phyloP scores from a whole-genome alignment of 106 monocot species.

The Dactylorhiza incarnata region DNA sequence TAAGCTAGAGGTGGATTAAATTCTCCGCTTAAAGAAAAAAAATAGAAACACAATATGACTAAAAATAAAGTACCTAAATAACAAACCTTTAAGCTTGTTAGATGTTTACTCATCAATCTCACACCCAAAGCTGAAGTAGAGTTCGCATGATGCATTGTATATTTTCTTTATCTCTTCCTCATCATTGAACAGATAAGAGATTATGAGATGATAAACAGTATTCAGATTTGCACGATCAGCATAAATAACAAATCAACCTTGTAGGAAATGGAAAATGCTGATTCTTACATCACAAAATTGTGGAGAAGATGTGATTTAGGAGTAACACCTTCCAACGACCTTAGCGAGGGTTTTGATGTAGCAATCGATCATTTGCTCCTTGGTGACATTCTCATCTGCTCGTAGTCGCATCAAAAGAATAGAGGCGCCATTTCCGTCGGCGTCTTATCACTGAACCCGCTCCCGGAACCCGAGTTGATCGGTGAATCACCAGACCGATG shows the following conservation, averaged over 20 bases:
- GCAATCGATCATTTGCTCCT: slow-evolving; percentile 79
- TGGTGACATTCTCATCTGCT: slow-evolving; percentile 59
- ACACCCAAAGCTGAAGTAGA: slow-evolving; percentile 84
- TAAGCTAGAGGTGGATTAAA: no score
- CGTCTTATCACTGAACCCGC: slow-evolving; percentile 52
- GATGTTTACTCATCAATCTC: slow-evolving; percentile 85
- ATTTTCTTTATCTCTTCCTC: slow-evolving; percentile 87
- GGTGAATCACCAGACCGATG: slow-evolving; percentile 38
- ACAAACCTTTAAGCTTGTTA: slow-evolving; percentile 70
- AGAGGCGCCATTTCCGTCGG: slow-evolving; percentile 75
- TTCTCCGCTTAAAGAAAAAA: neutral
- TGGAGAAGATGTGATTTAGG: neutral
- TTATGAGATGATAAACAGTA: neutral
- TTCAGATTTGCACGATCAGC: neutral
- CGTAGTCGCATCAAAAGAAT: slow-evolving; percentile 71
- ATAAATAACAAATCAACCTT: neutral
- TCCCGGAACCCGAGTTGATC: slow-evolving; percentile 24
- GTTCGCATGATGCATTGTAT: slow-evolving; percentile 86
- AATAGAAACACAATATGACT: neutral
- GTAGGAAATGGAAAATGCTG: neutral
- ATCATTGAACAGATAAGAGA: slow-evolving; percentile 28
- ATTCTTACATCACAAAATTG: neutral
- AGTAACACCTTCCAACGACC: slow-evolving; percentile 57
- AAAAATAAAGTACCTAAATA: neutral
- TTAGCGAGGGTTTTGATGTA: slow-evolving; percentile 75